These are phyloP conservation scores for Rhododendron molle DNA, from an alignment of 148 eudicot species.

Conservation along the genomic window DNA sequence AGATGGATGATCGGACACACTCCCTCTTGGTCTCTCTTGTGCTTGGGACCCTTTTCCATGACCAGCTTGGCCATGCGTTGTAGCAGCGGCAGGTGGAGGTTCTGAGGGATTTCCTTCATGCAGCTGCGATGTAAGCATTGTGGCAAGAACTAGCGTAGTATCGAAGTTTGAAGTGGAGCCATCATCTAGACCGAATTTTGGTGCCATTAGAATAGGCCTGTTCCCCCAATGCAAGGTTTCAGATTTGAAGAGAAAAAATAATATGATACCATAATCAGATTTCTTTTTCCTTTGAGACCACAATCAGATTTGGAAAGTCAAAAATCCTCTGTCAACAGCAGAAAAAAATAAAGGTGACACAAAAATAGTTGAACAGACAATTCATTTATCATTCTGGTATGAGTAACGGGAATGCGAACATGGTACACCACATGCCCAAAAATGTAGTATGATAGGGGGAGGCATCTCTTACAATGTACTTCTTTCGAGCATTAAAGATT, in stretches of 20 bases:
- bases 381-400: not conserved
- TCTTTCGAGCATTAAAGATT: not conserved
- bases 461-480: not conserved
- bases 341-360: slow-evolving; percentile 2
- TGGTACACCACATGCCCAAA: not conserved
- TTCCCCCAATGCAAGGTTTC: slow-evolving; percentile 4
- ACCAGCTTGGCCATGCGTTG: slow-evolving; percentile 30
- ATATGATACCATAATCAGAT: not conserved
- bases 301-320: not conserved
- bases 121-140: slow-evolving; percentile 93
- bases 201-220: slow-evolving; percentile 97
- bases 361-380: not conserved
- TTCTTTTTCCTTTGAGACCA: not conserved
- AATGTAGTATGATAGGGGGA: not conserved
- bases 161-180: slow-evolving; percentile 79
- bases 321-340: not conserved
- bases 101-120: slow-evolving; percentile 50
- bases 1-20: slow-evolving; percentile 65
- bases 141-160: slow-evolving; percentile 92
- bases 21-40: slow-evolving; percentile 49
- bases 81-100: slow-evolving; percentile 40
- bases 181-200: slow-evolving; percentile 81
- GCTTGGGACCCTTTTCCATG: slow-evolving; percentile 36
- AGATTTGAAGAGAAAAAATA: not conserved
- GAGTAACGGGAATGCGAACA: not conserved